Evolutionary conservation across 192 early-diverging fungal species (phyloP).

Genomic region (Backusella circina): DNA sequence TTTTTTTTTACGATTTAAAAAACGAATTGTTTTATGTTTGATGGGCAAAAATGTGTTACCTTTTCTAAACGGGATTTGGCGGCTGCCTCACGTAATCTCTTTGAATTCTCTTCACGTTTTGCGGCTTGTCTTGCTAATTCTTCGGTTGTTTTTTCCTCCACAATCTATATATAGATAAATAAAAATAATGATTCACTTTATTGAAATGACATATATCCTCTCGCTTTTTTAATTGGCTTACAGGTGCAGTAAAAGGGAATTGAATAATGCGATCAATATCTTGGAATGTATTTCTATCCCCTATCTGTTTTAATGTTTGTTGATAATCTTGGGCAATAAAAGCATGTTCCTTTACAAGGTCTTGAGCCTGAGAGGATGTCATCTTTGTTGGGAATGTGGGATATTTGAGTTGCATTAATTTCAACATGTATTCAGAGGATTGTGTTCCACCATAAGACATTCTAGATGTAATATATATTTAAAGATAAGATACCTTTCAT

Average conservation of each 20-base stretch:
- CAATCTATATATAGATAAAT: constrained; percentile 18
- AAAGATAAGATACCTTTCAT: too few relatives aligned
- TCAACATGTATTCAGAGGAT: constrained; percentile 78
- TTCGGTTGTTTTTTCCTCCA: constrained; percentile 77
- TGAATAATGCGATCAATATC: constrained; percentile 71
- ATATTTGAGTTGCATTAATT: constrained; percentile 88
- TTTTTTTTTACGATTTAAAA: not conserved
- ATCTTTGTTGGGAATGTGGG: constrained; percentile 84
- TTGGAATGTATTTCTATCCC: constrained; percentile 57
- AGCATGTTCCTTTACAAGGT: constrained; percentile 64
- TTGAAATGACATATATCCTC: too few relatives aligned
- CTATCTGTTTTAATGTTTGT: constrained; percentile 59
- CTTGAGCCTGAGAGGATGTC: constrained; percentile 67
- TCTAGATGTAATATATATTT: too few relatives aligned
- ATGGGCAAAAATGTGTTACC: constrained; percentile 29
- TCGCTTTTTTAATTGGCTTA: too few relatives aligned
- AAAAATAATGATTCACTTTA: too few relatives aligned
- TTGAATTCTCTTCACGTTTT: constrained; percentile 66
- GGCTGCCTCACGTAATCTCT: constrained; percentile 75
- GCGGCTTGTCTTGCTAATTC: constrained; percentile 67
- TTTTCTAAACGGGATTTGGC: constrained; percentile 81
- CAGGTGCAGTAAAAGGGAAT: constrained; percentile 72
- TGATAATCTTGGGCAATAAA: constrained; percentile 78
- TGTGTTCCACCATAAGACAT: constrained; percentile 77
- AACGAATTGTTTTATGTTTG: not conserved